Conservation (phyloP, 164 flowering plant species). For the Nymphaea colorata region DNA sequence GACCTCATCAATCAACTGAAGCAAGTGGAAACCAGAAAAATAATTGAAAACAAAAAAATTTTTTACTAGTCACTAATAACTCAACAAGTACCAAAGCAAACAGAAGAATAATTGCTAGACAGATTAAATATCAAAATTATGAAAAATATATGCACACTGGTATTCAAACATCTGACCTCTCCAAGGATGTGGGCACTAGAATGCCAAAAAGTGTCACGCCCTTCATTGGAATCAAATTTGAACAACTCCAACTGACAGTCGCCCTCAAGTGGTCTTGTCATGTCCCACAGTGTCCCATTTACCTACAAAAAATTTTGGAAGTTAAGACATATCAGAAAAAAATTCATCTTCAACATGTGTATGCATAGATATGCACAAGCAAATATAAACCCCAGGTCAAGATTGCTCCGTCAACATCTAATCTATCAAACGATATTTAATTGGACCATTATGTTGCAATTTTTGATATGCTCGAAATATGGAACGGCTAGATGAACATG, state of each 20-base stretch:
- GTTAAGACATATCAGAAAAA: not conserved
- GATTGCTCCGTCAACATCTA: too few relatives aligned
- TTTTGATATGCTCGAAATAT: too few relatives aligned
- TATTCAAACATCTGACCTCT: constrained; percentile 31
- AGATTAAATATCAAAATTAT: too few relatives aligned
- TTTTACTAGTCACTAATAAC: not conserved
- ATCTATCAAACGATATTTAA: too few relatives aligned
- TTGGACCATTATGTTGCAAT: too few relatives aligned
- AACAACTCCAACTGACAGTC: constrained; percentile 71
- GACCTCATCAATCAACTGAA: not conserved
- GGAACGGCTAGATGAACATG: too few relatives aligned
- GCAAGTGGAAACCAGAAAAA: not conserved
- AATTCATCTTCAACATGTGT: too few relatives aligned
- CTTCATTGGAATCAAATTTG: constrained; percentile 67
- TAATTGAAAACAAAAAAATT: not conserved
- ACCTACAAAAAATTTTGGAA: constrained; percentile 12
- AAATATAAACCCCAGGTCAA: too few relatives aligned
- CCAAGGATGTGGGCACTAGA: constrained; percentile 98
- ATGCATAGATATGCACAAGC: too few relatives aligned
- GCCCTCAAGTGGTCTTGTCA: constrained; percentile 74
- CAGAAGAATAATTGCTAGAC: not conserved
- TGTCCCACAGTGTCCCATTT: constrained; percentile 81
- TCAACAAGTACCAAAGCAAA: not conserved
- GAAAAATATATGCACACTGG: not conserved
- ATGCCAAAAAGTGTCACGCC: constrained; percentile 96